phyloP scores from a whole-genome alignment of 2,329 filamentous ascomycete genomes.

The Emmonsia crescens region DNA sequence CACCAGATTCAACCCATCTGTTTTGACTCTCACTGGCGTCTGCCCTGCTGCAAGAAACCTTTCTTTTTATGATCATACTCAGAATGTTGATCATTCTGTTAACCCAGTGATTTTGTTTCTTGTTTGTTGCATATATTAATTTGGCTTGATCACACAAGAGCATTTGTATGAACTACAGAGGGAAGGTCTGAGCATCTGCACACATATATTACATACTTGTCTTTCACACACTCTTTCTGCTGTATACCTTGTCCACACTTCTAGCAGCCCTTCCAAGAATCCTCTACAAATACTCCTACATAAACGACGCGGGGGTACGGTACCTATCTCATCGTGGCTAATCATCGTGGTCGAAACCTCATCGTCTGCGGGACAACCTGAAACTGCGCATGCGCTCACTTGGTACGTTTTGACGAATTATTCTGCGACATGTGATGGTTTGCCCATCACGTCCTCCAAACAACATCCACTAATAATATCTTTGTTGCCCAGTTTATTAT shows the following conservation, averaged over 20 bases:
- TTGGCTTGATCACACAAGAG: background rate
- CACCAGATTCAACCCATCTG: background rate
- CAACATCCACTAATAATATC: background rate
- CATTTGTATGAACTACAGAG: background rate
- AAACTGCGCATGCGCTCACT: background rate
- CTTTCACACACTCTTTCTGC: background rate
- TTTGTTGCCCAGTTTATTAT: background rate
- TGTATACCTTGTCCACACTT: background rate
- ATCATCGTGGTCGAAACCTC: background rate
- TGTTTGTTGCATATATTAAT: background rate
- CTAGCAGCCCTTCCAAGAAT: background rate
- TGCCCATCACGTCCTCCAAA: background rate
- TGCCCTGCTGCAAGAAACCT: background rate
- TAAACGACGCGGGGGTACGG: background rate
- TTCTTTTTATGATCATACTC: background rate
- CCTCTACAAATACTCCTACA: background rate
- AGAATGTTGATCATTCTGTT: background rate
- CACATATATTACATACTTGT: background rate
- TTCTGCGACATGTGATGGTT: background rate
- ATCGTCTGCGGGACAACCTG: background rate
- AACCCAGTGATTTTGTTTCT: background rate
- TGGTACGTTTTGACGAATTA: constrained; percentile 2
- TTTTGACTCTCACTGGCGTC: background rate
- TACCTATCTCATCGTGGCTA: background rate
- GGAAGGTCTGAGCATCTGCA: background rate